phyloP scores from a whole-genome alignment of 1,139 yeast species.

The Groenewaldozyma auringiensis region DNA sequence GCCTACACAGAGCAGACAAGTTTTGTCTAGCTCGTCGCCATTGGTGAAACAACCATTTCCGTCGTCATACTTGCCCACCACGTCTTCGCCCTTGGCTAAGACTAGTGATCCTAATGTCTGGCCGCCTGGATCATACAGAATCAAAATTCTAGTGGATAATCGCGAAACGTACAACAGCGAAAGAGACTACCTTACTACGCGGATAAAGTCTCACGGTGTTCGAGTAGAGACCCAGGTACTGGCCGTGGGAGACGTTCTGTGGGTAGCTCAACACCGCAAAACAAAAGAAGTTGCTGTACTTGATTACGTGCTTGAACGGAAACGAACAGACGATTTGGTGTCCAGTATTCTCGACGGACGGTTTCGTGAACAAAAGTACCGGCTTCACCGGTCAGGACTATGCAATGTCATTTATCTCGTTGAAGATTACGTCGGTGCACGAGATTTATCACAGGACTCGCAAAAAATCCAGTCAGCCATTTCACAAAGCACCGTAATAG shows the following conservation, averaged over 20 bases:
- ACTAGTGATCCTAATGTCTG: constrained; percentile 30
- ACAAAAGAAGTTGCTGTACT: constrained; percentile 61
- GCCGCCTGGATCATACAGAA: constrained; percentile 48
- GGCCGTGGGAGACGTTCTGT: constrained; percentile 78
- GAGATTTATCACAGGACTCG: constrained; percentile 22
- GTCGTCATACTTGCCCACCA: background rate
- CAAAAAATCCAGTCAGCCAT: constrained; percentile 73
- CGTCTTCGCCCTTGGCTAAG: background rate
- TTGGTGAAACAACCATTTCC: background rate
- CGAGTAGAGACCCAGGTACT: constrained; percentile 50
- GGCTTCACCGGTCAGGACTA: constrained; percentile 64
- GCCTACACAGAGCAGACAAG: background rate
- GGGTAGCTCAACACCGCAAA: constrained; percentile 68
- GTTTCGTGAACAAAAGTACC: constrained; percentile 67
- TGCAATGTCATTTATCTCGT: constrained; percentile 64
- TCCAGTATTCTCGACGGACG: constrained; percentile 82
- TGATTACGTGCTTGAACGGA: constrained; percentile 79
- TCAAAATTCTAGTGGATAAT: constrained; percentile 65
- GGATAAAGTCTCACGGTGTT: constrained; percentile 46
- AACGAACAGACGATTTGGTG: constrained; percentile 79
- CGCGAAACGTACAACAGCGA: constrained; percentile 51
- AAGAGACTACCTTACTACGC: constrained; percentile 34
- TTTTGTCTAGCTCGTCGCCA: background rate
- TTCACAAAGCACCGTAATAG: constrained; percentile 59
- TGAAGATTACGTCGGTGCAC: constrained; percentile 57